Base-by-base conservation (phyloP, 495 filamentous ascomycete species). In the Tirmania nivea region DNA sequence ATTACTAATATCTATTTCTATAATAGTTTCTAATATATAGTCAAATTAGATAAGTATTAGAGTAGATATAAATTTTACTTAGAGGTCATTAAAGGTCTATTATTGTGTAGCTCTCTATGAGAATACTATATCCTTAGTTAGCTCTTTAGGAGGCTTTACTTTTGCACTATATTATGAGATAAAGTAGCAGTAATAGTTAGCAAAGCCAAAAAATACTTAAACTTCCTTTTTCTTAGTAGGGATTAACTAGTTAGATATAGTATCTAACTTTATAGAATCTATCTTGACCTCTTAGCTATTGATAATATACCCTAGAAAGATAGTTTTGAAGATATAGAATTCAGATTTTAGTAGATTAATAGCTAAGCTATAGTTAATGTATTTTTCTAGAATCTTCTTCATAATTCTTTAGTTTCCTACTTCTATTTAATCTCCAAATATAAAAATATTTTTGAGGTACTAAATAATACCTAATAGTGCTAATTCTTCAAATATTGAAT, bases 371-470 rank as follows among this genome's bases (percentile, higher is more conserved):
- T 52, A 10, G 0, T 58, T 37, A 14, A 14, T 16, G 1, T 60
- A 37, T 12, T 25, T 35, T 10, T 54, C 16, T 1, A 64, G 35
- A 0, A 65, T 56, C 34, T 57, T 56, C 19, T 48, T 50, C 14
- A 63, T 49, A 20, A 64, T 14, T 12, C 56, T 8, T 1, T 37
- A 17, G 31, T 62, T 54, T 56, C 57, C 53, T 45, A 50, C 20
- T 47, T 50, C 49, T 39, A 48, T 55, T 48, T 52, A 42, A 12
- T 57, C 17, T 45, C 39, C 59, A 51, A 63, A 69, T 19, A 70
- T 63, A 10, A 68, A 53, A 31, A 70, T 62, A 50, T 70, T 54
- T 11, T 69, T 59, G 0, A 69, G 42, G 49, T 68, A 69, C 0
- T 49, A 56, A 17, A 65, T 58, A 31, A 62, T 59, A 31, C 61